Evolutionary conservation across 192 early-diverging fungal species (phyloP).

Genomic region (Entomortierella chlamydospora): DNA sequence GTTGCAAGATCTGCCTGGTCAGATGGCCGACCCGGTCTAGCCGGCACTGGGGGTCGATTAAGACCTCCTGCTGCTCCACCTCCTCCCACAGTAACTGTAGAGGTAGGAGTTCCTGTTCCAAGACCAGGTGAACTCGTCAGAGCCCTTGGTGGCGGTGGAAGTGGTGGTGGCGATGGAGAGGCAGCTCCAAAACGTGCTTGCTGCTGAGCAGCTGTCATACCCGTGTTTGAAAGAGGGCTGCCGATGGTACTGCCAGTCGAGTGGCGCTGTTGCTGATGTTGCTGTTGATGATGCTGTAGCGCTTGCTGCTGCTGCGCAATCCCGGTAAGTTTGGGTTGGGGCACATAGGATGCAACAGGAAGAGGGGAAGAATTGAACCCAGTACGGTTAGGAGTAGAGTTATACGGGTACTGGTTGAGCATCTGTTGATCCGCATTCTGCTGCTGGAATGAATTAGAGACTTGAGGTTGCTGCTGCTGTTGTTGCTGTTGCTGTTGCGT

Average conservation of each 20-base stretch:
- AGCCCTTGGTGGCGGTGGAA: conserved; percentile 50
- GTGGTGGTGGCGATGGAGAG: conserved; percentile 44
- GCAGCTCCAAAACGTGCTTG: conserved; percentile 43
- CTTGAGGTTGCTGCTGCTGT: background rate
- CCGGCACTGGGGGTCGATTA: conserved; percentile 36
- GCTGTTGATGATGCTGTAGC: conserved; percentile 24
- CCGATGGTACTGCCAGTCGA: conserved; percentile 26
- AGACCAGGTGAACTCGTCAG: conserved; percentile 20
- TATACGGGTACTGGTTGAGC: conserved; percentile 6
- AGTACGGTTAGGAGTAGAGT: background rate
- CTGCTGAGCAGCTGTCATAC: conserved; percentile 29
- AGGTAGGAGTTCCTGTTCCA: background rate
- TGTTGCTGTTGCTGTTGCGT: conserved; percentile 16
- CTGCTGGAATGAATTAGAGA: background rate
- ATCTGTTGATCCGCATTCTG: conserved; percentile 5
- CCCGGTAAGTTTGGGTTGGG: conserved; percentile 21
- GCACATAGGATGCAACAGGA: conserved; percentile 33
- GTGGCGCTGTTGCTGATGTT: conserved; percentile 11
- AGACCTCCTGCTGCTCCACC: background rate
- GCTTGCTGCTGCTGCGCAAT: conserved; percentile 30
- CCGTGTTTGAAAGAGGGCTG: background rate
- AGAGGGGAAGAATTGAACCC: conserved; percentile 40
- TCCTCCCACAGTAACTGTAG: background rate
- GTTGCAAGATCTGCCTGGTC: conserved; percentile 5
- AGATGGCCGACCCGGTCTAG: conserved; percentile 20